Base-by-base conservation (phyloP, 768 basidiomycete genomes). In the Lyophyllum semitale region DNA sequence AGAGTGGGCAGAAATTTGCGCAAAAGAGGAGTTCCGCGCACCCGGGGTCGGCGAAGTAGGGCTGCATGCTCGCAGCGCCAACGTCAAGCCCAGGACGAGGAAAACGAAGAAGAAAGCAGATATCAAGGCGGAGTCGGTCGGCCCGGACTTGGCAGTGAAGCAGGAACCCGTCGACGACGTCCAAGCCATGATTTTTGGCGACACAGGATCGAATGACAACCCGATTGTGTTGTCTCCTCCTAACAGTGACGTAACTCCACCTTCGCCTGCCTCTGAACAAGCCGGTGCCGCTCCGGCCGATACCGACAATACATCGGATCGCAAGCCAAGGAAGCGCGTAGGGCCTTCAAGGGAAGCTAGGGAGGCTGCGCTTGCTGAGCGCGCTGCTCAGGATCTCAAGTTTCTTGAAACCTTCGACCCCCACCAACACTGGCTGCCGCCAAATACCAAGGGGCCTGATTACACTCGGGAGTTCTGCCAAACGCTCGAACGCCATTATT, bases 381-480 rank as follows among this genome's bases (percentile, higher is more conserved):
- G 75, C 40, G 73, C 73, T 52, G 71, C 72, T 48, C 73, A 73
- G 30, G 82, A 82, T 67, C 56, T 64, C 8, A 72, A 72, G 0
- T 97, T 94, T 66, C 74, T 93, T 25, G 74, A 86, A 41, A 73
- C 74, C 0, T 96, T 95, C 64, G 83, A 89, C 50, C 89, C 91
- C 0, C 75, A 78, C 38, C 74, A 75, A 8, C 85, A 87, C 55
- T 97, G 94, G 94, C 71, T 96, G 7, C 95, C 95, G 8, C 75
- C 80, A 1, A 82, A 83, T 49, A 95, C 92, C 0, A 78, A 74
- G 8, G 66, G 85, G 0, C 73, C 79, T 15, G 94, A 98, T 68
- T 99, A 95, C 64, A 95, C 91, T 0, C 80, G 83, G 12, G 94
- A 96, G 58, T 90, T 92, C 57, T 97, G 95, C 68, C 82, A 84